Evolutionary conservation across 371 early-diverging fungal species (phyloP).

Genomic region (Rhizopus delemar): DNA sequence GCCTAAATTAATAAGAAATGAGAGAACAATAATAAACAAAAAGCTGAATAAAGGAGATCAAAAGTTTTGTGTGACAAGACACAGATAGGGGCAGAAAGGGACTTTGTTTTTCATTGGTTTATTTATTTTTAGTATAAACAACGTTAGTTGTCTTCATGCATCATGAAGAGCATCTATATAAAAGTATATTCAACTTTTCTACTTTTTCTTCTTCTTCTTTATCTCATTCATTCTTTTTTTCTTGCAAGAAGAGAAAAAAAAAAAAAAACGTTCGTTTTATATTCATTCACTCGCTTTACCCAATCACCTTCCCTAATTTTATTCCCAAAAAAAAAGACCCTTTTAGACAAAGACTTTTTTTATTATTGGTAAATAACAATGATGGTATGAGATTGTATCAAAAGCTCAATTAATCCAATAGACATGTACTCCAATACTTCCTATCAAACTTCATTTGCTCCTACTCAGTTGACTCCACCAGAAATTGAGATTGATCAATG

Average conservation of each 20-base stretch:
- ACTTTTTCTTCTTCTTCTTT: constrained; percentile 3
- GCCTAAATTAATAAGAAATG: constrained; percentile 4
- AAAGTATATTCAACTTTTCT: not conserved
- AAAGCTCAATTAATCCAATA: too few relatives aligned
- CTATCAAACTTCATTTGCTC: too few relatives aligned
- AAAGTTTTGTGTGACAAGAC: not conserved
- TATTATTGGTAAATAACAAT: too few relatives aligned
- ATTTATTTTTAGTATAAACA: constrained; percentile 2
- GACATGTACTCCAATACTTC: too few relatives aligned
- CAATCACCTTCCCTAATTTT: constrained; percentile 6
- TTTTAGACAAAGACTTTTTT: not conserved
- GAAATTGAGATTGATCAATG: constrained; percentile 2
- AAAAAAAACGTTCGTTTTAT: not conserved
- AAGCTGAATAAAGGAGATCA: not conserved
- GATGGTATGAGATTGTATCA: too few relatives aligned
- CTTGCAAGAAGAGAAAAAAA: constrained; percentile 5
- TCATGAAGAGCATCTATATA: not conserved
- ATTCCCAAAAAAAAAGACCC: not conserved
- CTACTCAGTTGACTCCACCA: too few relatives aligned
- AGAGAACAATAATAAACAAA: not conserved
- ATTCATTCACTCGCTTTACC: constrained; percentile 6
- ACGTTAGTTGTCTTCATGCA: not conserved
- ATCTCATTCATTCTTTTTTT: constrained; percentile 1
- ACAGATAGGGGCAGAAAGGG: constrained; percentile 1
- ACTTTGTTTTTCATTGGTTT: constrained; percentile 1